Evolutionary conservation across 495 filamentous ascomycete species (phyloP), one percentile per base, ranked within the genome.

Genomic region (Aspergillus sclerotioniger): DNA sequence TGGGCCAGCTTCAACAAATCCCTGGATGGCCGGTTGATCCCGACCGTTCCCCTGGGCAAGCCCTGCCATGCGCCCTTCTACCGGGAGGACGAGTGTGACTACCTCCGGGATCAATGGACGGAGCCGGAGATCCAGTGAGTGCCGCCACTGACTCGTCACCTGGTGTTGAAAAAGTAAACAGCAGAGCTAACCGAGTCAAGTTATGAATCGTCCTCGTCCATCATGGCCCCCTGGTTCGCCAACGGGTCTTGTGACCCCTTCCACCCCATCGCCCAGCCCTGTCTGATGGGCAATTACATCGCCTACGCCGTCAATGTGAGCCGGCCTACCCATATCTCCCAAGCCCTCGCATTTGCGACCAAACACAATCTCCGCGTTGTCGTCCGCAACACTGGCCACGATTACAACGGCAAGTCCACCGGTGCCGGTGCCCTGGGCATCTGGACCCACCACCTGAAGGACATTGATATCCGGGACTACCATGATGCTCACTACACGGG

Each of bases 361-460:
- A 50, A 77, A 33, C 73, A 83, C 54, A 84, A 83, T 56, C 74
- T 89, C 35, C 80, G 85, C 19, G 58, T 88, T 6, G 69, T 88
- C 32, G 71, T 88, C 43, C 84, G 83, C 19, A 88, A 87, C 66
- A 88, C 85, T 0, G 86, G 85, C 5, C 70, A 76, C 57, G 74
- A 81, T 44, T 86, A 84, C 62, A 63, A 68, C 33, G 84, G 80
- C 25, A 82, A 81, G 63, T 80, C 80, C 2, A 83, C 78, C 0
- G 84, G 84, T 4, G 73, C 72, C 9, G 84, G 84, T 3, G 71
- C 78, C 12, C 67, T 88, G 1, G 68, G 63, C 13, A 54, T 76
- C 31, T 88, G 84, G 84, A 86, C 78, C 0, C 82, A 86, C 53
- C 69, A 82, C 44, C 61, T 87, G 6, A 83, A 84, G 58, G 45